Evolutionary conservation across 805 yeast genomes (phyloP).

Genomic region (Pichia cabralensis): DNA sequence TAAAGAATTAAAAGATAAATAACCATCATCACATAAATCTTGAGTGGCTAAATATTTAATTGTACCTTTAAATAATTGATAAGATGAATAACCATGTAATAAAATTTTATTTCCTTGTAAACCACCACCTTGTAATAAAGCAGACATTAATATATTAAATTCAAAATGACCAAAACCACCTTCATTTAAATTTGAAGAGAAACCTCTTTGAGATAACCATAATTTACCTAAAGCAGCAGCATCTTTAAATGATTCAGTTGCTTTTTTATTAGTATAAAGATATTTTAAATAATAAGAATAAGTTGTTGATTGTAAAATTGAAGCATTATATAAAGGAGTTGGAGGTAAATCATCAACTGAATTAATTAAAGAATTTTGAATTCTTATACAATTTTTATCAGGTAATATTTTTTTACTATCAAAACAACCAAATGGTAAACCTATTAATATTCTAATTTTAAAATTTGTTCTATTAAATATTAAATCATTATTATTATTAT

Average conservation of each 20-base stretch:
- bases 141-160: slow-evolving; percentile 72
- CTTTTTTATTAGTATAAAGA: slow-evolving; percentile 63
- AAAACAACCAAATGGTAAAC: slow-evolving; percentile 62
- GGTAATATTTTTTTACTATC: slow-evolving; percentile 70
- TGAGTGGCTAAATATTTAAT: slow-evolving; percentile 72
- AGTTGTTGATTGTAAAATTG: slow-evolving; percentile 60
- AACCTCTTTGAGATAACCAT: slow-evolving; percentile 86
- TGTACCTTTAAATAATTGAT: slow-evolving; percentile 87
- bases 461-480: slow-evolving; percentile 57
- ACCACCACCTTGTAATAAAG: slow-evolving; percentile 78
- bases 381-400: slow-evolving; percentile 72
- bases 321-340: slow-evolving; percentile 81
- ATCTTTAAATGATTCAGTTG: slow-evolving; percentile 74
- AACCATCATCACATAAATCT: slow-evolving; percentile 56
- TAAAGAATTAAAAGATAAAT: slow-evolving; percentile 54
- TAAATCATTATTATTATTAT: slow-evolving; percentile 44
- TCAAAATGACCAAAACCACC: slow-evolving; percentile 92
- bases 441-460: slow-evolving; percentile 61
- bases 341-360: slow-evolving; percentile 40
- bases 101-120: slow-evolving; percentile 63
- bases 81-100: slow-evolving; percentile 81
- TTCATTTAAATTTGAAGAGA: slow-evolving; percentile 47
- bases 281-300: slow-evolving; percentile 64
- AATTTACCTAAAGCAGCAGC: slow-evolving; percentile 80
- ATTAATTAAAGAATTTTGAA: slow-evolving; percentile 28